Evolutionary conservation across 495 filamentous ascomycete genomes (phyloP), one percentile per base, ranked within the genome.

Genomic region (Talaromyces proteolyticus): DNA sequence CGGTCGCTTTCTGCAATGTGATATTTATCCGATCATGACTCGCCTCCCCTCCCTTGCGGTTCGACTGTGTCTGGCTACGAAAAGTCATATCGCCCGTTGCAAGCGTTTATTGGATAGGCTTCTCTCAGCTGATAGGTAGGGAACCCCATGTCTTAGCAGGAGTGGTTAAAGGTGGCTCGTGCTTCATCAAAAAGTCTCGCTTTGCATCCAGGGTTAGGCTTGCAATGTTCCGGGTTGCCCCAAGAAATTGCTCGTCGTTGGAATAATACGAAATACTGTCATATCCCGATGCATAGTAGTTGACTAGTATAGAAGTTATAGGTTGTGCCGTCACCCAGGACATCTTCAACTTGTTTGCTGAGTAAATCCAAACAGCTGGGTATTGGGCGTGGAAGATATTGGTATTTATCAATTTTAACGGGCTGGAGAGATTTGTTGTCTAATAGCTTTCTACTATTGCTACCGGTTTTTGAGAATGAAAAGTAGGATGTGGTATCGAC

Each of bases 241-340:
- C 86, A 0, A 89, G 79, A 57, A 91, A 90, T 8, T 76, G 72
- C 65, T 89, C 87, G 56, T 89, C 85, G 54, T 89, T 87, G 29
- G 81, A 84, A 59, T 88, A 84, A 60, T 84, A 91, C 20, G 79
- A 69, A 26, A 90, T 90, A 49, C 80, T 86, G 63, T 89, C 85
- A 10, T 76, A 64, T 2, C 84, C 86, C 22, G 69, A 73, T 25
- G 81, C 78, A 63, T 89, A 89, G 69, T 89, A 90, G 56, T 89
- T 90, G 7, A 89, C 83, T 2, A 90, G 70, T 49, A 78, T 79
- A n/a, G 65, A 88, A 87, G 56, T 91, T 90, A 63, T 85, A 90
- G 3, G 51, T 74, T 50, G 70, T 68, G n/a, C 69, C 69, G 37
- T 54, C 38, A 25, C 42, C 46, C 2, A 84, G 85, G 3, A 77